Evolutionary conservation across 352 stramenopile species (phyloP).

Genomic region (Phytophthora ohioensis): DNA sequence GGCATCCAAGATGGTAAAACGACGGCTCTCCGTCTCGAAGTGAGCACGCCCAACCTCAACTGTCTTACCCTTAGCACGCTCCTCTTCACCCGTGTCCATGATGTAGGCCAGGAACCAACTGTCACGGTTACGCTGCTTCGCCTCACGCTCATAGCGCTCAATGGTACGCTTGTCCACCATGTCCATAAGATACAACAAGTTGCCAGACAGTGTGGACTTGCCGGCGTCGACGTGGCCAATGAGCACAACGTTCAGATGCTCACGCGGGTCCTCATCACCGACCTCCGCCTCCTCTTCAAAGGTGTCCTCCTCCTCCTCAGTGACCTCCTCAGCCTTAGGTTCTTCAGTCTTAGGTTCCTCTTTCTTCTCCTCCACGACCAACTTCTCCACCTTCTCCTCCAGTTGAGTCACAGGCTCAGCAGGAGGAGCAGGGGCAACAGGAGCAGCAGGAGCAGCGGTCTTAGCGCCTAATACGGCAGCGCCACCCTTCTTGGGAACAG

Average conservation of each 20-base stretch:
- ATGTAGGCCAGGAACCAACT: conserved; percentile 98
- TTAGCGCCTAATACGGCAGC: conserved; percentile 46
- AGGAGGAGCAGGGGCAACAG: conserved; percentile 30
- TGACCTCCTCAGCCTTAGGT: conserved; percentile 42
- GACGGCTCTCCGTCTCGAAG: conserved; percentile 96
- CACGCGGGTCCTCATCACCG: conserved; percentile 94
- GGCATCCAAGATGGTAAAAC: conserved; percentile 99
- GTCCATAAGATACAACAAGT: conserved; percentile 98
- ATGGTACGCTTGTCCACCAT: conserved; percentile 99
- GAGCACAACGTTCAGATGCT: conserved; percentile 99
- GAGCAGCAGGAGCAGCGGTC: conserved; percentile 24
- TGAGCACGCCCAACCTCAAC: conserved; percentile 95
- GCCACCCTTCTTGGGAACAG: conserved; percentile 74
- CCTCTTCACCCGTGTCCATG: conserved; percentile 99
- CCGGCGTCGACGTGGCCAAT: conserved; percentile 99
- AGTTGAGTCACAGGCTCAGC: conserved; percentile 39
- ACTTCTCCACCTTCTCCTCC: conserved; percentile 44
- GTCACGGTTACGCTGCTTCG: conserved; percentile 92
- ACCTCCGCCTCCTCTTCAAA: conserved; percentile 76
- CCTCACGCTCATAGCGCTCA: conserved; percentile 98
- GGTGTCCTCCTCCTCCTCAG: conserved; percentile 49
- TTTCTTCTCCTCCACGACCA: conserved; percentile 34
- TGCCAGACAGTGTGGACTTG: conserved; percentile 98
- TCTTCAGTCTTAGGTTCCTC: conserved; percentile 43
- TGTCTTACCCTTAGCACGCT: conserved; percentile 94